phyloP scores from a whole-genome alignment of 495 filamentous ascomycete species.

The Elasticomyces elasticus region DNA sequence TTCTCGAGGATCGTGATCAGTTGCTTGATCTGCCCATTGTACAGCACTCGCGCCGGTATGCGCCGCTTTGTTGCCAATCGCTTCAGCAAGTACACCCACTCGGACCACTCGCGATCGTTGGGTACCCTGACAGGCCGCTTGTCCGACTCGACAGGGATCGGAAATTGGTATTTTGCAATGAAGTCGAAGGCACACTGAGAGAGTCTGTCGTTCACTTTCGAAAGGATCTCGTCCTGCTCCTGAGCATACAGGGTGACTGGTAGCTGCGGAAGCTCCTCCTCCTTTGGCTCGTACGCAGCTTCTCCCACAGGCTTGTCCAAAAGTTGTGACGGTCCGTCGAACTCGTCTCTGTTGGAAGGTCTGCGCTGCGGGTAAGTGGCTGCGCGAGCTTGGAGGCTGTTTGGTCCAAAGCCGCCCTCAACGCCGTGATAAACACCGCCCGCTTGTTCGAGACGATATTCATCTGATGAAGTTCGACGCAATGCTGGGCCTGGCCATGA shows the following conservation, averaged over 20 bases:
- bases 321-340: slow-evolving; percentile 75
- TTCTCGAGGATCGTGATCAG: slow-evolving; percentile 26
- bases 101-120: slow-evolving; percentile 79
- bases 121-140: slow-evolving; percentile 70
- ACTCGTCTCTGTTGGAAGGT: slow-evolving; percentile 76
- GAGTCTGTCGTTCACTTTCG: slow-evolving; percentile 69
- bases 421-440: slow-evolving; percentile 3
- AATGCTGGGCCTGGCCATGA: slow-evolving; percentile 6
- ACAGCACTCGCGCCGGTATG: slow-evolving; percentile 71
- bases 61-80: slow-evolving; percentile 74
- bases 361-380: slow-evolving; percentile 46
- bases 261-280: slow-evolving; percentile 67
- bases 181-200: slow-evolving; percentile 83
- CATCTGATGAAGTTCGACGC: slow-evolving; percentile 13
- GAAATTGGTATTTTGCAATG: slow-evolving; percentile 81
- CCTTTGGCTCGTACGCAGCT: slow-evolving; percentile 59
- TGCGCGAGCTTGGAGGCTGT: neutral
- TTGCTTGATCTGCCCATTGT: slow-evolving; percentile 66
- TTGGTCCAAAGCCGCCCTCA: slow-evolving; percentile 1
- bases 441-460: slow-evolving; percentile 1
- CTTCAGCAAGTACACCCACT: slow-evolving; percentile 84
- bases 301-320: slow-evolving; percentile 52
- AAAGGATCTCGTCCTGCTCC: slow-evolving; percentile 73
- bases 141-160: slow-evolving; percentile 68
- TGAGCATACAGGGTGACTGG: slow-evolving; percentile 72